Conservation (phyloP, 192 early-diverging fungal genomes). For the Radiomyces spectabilis region DNA sequence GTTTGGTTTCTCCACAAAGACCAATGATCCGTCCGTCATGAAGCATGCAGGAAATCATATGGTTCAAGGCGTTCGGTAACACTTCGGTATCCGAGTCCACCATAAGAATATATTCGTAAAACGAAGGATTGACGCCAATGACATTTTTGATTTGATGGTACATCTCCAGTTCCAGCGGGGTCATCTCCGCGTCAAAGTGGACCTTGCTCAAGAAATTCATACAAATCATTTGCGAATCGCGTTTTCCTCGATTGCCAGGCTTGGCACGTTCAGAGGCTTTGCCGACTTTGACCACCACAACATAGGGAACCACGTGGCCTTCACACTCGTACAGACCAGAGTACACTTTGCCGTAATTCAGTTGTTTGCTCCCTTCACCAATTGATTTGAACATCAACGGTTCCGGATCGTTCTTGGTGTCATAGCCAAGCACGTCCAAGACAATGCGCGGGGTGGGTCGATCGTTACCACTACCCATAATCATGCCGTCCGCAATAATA, state of each 20-base stretch:
- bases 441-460: constrained; percentile 77
- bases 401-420: constrained; percentile 45
- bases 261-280: constrained; percentile 55
- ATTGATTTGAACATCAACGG: constrained; percentile 64
- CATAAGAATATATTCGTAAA: constrained; percentile 76
- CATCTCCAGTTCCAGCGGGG: constrained; percentile 71
- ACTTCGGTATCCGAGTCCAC: constrained; percentile 81
- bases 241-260: constrained; percentile 81
- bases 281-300: constrained; percentile 79
- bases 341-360: constrained; percentile 77
- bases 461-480: constrained; percentile 79
- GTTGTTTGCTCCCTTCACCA: constrained; percentile 69
- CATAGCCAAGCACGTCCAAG: constrained; percentile 64
- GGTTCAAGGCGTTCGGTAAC: constrained; percentile 76
- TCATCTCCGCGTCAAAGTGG: constrained; percentile 72
- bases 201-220: constrained; percentile 78
- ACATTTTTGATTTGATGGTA: constrained; percentile 83
- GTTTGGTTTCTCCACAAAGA: constrained; percentile 90
- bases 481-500: constrained; percentile 74
- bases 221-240: constrained; percentile 79
- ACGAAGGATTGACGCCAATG: constrained; percentile 74
- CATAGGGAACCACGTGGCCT: constrained; percentile 66
- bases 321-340: constrained; percentile 73
- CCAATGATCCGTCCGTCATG: constrained; percentile 78
- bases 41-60: constrained; percentile 76